Base-by-base conservation (phyloP, 2,329 filamentous ascomycete genomes). In the Penicillium sp. region DNA sequence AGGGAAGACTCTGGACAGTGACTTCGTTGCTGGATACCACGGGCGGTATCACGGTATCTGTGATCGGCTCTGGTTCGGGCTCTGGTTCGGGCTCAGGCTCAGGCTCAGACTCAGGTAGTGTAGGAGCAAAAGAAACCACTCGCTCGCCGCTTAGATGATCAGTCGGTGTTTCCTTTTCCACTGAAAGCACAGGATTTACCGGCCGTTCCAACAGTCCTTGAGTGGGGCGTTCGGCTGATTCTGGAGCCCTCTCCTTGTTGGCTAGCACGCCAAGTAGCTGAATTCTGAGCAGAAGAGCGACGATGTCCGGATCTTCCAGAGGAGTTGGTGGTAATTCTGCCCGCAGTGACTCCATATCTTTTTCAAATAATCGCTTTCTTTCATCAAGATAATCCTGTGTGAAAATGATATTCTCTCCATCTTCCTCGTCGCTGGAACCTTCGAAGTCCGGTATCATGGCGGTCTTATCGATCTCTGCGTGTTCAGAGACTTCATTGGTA, bases 321-420 rank as follows among this genome's bases (percentile, higher is more conserved):
- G 73, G 70, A 1, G 75, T 62, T 4, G 66, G 70, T 19, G 78
- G 78, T 51, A 78, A 67, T 58, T 76, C 73, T 7, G 73, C 69
- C 47, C 73, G 69, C 19, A 79, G 67, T 4, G 68, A 59, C 45
- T 73, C 64, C 69, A 79, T 75, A 47, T 78, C 74, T 52, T 72
- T 74, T 56, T 77, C 74, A 43, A 78, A 78, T 8, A 71, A 71
- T 36, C 67, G 67, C 57, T 78, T 77, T 14, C 75, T 70, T 59
- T 76, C 73, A 26, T 75, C 74, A 36, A 78, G 68, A 56, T 79
- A 77, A 41, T 78, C 76, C 45, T 79, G 75, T 10, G 75, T 78
- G 39, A 79, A 74, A 32, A 76, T 70, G 1, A 68, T 68, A 39
- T 72, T 72, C 50, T 77, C 76, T 47, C 77, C 75, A 42, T 78